These are phyloP conservation scores for Monosporozyma aerobia DNA, from an alignment of 805 yeast genomes.

Conservation along the genomic window DNA sequence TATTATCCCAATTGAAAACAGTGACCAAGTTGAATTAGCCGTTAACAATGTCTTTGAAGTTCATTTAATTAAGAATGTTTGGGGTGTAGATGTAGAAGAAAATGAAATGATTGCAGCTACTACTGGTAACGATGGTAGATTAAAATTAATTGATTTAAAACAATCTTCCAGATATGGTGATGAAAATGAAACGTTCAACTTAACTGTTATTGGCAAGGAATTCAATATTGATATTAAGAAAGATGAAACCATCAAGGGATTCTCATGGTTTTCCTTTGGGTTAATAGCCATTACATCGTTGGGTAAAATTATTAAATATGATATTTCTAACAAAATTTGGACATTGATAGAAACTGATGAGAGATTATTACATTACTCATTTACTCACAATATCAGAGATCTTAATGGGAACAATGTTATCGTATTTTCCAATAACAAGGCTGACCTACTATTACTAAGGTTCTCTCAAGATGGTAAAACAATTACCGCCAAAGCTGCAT, in stretches of 20 bases:
- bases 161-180: conserved; percentile 25
- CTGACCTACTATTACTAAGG: conserved; percentile 37
- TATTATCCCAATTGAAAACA: conserved; percentile 22
- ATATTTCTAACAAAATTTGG: conserved; percentile 22
- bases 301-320: conserved; percentile 41
- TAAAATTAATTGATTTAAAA: conserved; percentile 51
- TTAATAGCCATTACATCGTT: conserved; percentile 47
- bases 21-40: conserved; percentile 8
- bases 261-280: conserved; percentile 39
- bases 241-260: conserved; percentile 55
- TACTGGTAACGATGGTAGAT: conserved; percentile 90
- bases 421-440: conserved; percentile 32
- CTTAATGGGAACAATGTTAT: conserved; percentile 22
- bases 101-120: conserved; percentile 50
- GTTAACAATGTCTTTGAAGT: conserved; percentile 44
- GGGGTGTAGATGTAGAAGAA: conserved; percentile 62
- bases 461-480: conserved; percentile 32
- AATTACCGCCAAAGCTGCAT: conserved; percentile 14
- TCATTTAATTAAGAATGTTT: conserved; percentile 78
- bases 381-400: conserved; percentile 35
- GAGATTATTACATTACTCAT: conserved; percentile 33
- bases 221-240: conserved; percentile 27
- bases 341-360: conserved; percentile 12
- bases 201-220: conserved; percentile 29
- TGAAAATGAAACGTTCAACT: conserved; percentile 21